Evolutionary conservation across 306 rosid species (phyloP).

Genomic region (Spatholobus suberectus): DNA sequence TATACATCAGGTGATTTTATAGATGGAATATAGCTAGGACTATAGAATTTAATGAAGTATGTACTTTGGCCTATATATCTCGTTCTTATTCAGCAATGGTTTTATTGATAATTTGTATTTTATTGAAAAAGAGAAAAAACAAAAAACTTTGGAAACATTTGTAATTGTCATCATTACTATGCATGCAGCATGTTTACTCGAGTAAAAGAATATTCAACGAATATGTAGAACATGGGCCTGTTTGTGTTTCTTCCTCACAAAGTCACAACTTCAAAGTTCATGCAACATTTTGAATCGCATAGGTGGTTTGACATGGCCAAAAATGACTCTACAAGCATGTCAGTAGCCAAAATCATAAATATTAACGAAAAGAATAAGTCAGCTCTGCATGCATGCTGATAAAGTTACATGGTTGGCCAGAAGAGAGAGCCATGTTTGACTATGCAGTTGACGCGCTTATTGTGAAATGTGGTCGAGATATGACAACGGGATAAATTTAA

Average conservation of each 20-base stretch:
- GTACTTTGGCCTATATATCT: too few relatives aligned
- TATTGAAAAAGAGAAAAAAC: not conserved
- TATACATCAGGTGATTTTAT: not conserved
- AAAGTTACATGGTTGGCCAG: not conserved
- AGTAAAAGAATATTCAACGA: not conserved
- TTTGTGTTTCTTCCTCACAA: not conserved
- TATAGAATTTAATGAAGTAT: not conserved
- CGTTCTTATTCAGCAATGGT: not conserved
- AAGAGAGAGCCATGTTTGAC: not conserved
- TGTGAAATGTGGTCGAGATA: too few relatives aligned
- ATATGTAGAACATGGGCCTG: not conserved
- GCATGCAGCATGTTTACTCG: not conserved
- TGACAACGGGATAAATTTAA: too few relatives aligned
- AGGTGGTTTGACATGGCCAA: not conserved
- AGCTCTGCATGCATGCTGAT: not conserved
- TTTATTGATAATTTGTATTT: not conserved
- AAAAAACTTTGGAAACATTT: not conserved
- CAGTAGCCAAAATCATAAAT: not conserved
- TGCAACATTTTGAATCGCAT: not conserved
- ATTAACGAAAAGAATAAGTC: not conserved
- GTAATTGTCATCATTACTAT: not conserved
- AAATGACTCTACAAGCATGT: slow-evolving; percentile 23
- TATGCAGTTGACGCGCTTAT: too few relatives aligned
- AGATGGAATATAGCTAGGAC: not conserved
- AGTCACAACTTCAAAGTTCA: not conserved